Percentiles rank a stretch among this genome's conserved stretches.
Evolutionary conservation across 2,329 filamentous ascomycete genomes (phyloP).

Genomic region (Penicillium sp.): DNA sequence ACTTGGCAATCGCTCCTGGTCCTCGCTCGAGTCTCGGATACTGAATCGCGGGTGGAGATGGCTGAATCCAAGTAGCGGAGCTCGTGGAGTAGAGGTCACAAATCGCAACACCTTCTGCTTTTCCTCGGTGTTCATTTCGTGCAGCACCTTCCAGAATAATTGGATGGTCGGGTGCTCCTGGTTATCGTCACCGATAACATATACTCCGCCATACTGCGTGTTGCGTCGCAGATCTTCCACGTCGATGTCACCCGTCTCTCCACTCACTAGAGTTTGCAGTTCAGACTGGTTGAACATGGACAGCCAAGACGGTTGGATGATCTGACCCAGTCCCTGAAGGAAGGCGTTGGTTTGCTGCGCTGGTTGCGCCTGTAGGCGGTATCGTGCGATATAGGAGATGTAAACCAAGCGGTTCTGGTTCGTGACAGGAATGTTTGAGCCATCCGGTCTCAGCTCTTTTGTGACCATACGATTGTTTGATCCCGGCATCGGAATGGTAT

Average conservation of each 20-base stretch:
- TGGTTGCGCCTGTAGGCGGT: conserved; percentile 80
- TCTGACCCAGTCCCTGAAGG: conserved; percentile 77
- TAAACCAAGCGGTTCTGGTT: conserved; percentile 94
- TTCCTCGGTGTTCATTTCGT: conserved; percentile 71
- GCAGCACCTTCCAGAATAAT: conserved; percentile 91
- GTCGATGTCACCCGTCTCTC: conserved; percentile 82
- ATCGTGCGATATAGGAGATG: conserved; percentile 85
- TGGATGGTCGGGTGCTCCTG: conserved; percentile 81
- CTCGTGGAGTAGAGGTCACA: conserved; percentile 88
- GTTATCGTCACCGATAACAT: conserved; percentile 83
- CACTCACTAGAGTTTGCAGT: conserved; percentile 88
- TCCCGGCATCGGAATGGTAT: conserved; percentile 59
- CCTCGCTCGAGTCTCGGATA: conserved; percentile 78
- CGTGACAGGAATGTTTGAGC: conserved; percentile 75
- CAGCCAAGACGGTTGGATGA: conserved; percentile 90
- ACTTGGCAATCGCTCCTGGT: conserved; percentile 79
- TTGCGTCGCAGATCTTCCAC: conserved; percentile 81
- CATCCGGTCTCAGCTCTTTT: conserved; percentile 73
- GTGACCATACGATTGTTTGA: conserved; percentile 62
- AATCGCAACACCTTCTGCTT: conserved; percentile 88
- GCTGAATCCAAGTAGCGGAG: conserved; percentile 83
- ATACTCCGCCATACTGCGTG: conserved; percentile 84
- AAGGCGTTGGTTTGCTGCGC: conserved; percentile 83
- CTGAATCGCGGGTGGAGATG: conserved; percentile 84
- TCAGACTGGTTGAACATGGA: conserved; percentile 99